Conservation (phyloP, 768 basidiomycete species). For the Suillus fuscotomentosus region DNA sequence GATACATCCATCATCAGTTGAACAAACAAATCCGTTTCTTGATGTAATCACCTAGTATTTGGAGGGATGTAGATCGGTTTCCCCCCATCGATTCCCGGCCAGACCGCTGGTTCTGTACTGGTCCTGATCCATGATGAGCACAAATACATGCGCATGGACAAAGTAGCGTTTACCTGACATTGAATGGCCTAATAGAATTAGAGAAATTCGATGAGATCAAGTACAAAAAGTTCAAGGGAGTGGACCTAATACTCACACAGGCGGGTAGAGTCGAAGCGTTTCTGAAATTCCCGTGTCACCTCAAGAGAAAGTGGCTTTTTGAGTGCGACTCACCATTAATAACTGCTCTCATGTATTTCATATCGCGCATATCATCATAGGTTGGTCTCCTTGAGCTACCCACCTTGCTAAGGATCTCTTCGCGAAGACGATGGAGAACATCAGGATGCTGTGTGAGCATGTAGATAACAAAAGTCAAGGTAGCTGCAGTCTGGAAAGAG, state of each 20-base stretch:
- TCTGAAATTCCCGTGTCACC: conserved; percentile 15
- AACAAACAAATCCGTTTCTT: neutral
- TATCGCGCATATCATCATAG: conserved; percentile 29
- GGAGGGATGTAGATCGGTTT: conserved; percentile 33
- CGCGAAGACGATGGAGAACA: conserved; percentile 26
- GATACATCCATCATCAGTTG: neutral
- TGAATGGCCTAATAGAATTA: conserved; percentile 20
- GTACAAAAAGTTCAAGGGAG: neutral
- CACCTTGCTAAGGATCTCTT: conserved; percentile 27
- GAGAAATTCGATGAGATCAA: neutral
- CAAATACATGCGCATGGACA: no score
- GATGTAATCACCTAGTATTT: conserved; percentile 25
- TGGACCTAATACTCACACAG: conserved; percentile 24
- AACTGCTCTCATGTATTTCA: conserved; percentile 42
- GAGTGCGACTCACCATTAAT: conserved; percentile 27
- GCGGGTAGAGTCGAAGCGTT: conserved; percentile 28
- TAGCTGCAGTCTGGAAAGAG: conserved; percentile 25
- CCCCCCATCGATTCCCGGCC: conserved; percentile 21
- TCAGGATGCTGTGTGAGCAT: conserved; percentile 28
- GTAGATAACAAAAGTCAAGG: conserved; percentile 29
- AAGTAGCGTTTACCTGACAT: conserved; percentile 15
- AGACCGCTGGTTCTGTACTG: conserved; percentile 19
- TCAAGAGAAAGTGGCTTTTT: neutral
- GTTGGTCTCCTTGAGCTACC: conserved; percentile 29
- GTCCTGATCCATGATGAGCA: conserved; percentile 16